phyloP scores from a whole-genome alignment of 2,329 filamentous ascomycete genomes.

The Pseudogymnoascus destructans region DNA sequence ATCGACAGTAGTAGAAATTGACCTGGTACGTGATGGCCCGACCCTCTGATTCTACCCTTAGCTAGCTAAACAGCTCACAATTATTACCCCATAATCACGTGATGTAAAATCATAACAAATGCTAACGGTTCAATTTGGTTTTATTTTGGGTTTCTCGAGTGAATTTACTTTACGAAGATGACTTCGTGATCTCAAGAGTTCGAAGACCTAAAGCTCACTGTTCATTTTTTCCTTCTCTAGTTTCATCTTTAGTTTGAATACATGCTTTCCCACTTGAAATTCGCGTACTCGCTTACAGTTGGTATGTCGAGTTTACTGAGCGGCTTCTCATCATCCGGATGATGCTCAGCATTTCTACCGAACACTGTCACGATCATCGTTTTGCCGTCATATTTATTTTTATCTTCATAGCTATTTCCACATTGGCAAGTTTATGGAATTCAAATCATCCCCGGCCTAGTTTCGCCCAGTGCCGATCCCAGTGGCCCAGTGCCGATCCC shows the following conservation, averaged over 20 bases:
- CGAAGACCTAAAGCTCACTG: not conserved
- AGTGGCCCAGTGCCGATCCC: not conserved
- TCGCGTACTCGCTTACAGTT: not conserved
- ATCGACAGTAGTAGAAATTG: conserved; percentile 7
- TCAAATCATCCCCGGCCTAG: not conserved
- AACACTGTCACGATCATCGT: not conserved
- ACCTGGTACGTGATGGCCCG: not conserved
- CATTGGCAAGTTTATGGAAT: not conserved
- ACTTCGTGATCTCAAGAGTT: not conserved
- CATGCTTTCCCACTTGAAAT: not conserved
- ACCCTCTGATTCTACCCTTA: not conserved
- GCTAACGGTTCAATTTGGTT: not conserved
- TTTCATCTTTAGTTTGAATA: not conserved
- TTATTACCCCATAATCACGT: not conserved
- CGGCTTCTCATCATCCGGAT: not conserved
- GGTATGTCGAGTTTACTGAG: not conserved
- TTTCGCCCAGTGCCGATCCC: conserved; percentile 1
- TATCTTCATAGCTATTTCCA: not conserved
- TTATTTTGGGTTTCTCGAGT: not conserved
- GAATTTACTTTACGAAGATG: not conserved
- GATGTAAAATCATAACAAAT: not conserved
- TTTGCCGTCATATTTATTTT: conserved; percentile 1
- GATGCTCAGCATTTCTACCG: not conserved
- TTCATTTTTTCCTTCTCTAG: not conserved
- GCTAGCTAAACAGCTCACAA: not conserved